A percentile compares a stretch with the other conserved stretches of the same genome.
Evolutionary conservation across 805 yeast species (phyloP).

Genomic region (Metschnikowia henanensis): DNA sequence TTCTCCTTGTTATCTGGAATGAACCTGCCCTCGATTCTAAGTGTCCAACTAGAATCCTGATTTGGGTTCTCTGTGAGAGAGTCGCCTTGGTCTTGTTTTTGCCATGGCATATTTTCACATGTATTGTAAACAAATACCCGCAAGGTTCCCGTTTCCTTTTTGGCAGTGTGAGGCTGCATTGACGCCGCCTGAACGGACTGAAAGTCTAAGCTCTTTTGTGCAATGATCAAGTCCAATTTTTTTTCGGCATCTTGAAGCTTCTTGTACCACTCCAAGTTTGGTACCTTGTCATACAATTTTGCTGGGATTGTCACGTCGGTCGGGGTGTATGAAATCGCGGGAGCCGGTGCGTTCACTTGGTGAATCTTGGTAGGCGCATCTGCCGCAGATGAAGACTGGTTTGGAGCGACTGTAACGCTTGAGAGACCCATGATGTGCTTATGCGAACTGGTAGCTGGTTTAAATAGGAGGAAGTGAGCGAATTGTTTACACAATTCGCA

Average conservation of each 20-base stretch:
- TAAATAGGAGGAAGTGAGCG: conserved; percentile 8
- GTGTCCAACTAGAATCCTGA: conserved; percentile 68
- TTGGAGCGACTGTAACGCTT: conserved; percentile 21
- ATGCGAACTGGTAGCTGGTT: conserved; percentile 1
- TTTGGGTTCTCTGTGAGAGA: conserved; percentile 12
- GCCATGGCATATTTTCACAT: conserved; percentile 88
- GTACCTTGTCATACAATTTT: conserved; percentile 44
- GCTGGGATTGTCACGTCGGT: conserved; percentile 42
- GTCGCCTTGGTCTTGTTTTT: conserved; percentile 29
- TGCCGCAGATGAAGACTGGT: conserved; percentile 17
- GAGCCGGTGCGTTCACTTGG: conserved; percentile 30
- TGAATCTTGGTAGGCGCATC: conserved; percentile 31
- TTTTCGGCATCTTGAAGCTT: conserved; percentile 79
- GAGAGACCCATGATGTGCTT: conserved; percentile 17
- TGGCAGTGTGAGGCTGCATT: conserved; percentile 36
- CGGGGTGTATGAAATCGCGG: conserved; percentile 43
- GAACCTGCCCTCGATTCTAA: conserved; percentile 84
- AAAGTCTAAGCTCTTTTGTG: conserved; percentile 81
- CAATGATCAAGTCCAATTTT: conserved; percentile 73
- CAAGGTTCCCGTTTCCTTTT: conserved; percentile 56
- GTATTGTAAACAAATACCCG: conserved; percentile 84
- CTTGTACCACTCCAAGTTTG: conserved; percentile 73
- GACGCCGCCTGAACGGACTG: conserved; percentile 59
- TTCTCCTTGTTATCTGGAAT: conserved; percentile 34
- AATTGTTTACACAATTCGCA: conserved; percentile 14